Conservation (phyloP, 208 protist species). For the Wallacemonas sp. region DNA sequence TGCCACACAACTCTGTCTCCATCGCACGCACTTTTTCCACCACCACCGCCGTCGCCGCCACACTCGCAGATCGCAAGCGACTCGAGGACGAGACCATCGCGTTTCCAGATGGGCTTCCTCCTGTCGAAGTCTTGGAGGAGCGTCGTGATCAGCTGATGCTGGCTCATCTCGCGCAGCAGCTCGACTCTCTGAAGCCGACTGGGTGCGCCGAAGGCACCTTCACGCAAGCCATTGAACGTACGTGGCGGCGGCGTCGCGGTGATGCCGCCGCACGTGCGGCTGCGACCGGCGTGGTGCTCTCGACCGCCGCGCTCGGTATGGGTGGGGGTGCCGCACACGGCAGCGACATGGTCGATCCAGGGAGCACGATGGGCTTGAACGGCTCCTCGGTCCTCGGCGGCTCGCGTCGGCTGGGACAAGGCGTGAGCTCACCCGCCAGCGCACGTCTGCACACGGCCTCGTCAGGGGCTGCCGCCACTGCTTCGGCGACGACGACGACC, state of each 20-base stretch:
- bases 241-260: constrained; percentile 25
- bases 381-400: too few species aligned
- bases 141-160: constrained; percentile 70
- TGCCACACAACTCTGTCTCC: too few species aligned
- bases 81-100: background rate
- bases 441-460: too few species aligned
- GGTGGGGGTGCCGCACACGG: too few species aligned
- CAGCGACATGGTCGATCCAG: background rate
- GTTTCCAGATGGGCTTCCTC: background rate
- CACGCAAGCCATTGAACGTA: constrained; percentile 6
- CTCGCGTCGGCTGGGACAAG: too few species aligned
- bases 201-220: constrained; percentile 21
- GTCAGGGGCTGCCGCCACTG: too few species aligned
- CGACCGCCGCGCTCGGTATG: background rate
- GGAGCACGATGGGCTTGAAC: too few species aligned
- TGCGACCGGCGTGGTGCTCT: background rate
- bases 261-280: constrained; percentile 13
- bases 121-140: constrained; percentile 29
- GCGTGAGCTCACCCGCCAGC: too few species aligned
- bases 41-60: too few species aligned
- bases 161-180: constrained; percentile 35
- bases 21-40: too few species aligned
- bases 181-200: constrained; percentile 36
- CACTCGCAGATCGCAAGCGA: too few species aligned
- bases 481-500: too few species aligned